Evolutionary conservation across 208 protist species (phyloP), one percentile per base, ranked within the genome.

Genomic region (Crithidia acanthocephali): DNA sequence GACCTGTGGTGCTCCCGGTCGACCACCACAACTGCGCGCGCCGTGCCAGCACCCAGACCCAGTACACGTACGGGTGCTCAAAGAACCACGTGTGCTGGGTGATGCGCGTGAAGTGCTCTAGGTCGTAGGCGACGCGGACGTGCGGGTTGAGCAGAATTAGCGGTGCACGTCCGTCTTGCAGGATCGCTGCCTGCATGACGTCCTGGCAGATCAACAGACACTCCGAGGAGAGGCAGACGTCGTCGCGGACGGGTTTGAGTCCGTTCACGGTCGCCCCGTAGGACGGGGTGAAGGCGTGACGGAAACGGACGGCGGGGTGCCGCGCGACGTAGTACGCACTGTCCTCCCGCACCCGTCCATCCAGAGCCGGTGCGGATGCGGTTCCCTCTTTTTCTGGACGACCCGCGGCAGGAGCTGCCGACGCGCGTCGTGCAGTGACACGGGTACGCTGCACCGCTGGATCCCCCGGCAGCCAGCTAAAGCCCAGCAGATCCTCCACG

Each of bases 71-170:
- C 23, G 72, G 72, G 58, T 78, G 10, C 30, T 61, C 64, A 25
- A 72, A 78, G 72, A 72, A 78, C 72, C 72, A 78, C 25, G 30
- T 56, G 47, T 78, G 56, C 0, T 23, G n/a, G 8, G 33, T 78
- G 40, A 83, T 32, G 23, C 74, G 76, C n/a, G 76, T 47, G 50
- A 92, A 87, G 74, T 90, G 61, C 0, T 53, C 67, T 0, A 61
- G 42, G 50, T 87, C 84, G 76, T 94, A 94, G 16, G 81, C 85
- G 3, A 94, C 76, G 23, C 76, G 63, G 25, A 94, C 85, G 55
- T 80, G 68, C 9, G 89, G 89, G 68, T 94, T 94, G 48, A 94
- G 85, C 11, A 94, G 64, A 32, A 94, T 85, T 25, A 91, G 40
- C 0, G 89, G 84, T 28, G 65, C 63, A 5, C 86, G 79, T 0